These are phyloP conservation scores for Monosporozyma unispora DNA, from an alignment of 805 yeast genomes.

Conservation along the genomic window DNA sequence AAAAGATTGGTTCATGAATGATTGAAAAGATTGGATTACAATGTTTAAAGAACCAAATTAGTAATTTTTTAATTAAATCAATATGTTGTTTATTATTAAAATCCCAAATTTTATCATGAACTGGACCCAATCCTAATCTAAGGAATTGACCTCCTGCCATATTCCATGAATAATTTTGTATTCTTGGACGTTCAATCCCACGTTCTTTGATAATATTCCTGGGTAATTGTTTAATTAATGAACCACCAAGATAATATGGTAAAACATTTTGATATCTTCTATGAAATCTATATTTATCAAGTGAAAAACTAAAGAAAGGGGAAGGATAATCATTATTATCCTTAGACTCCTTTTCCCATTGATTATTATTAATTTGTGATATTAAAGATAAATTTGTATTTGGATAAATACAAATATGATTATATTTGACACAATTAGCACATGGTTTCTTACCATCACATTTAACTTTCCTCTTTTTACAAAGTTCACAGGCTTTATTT, in stretches of 20 bases:
- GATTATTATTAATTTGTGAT: not conserved
- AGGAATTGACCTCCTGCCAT: conserved; percentile 50
- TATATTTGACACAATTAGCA: conserved; percentile 12
- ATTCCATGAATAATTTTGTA: conserved; percentile 61
- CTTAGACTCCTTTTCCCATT: not conserved
- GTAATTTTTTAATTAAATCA: conserved; percentile 27
- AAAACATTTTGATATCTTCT: conserved; percentile 39
- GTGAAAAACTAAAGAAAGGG: conserved; percentile 28
- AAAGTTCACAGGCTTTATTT: conserved; percentile 17
- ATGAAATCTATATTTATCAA: conserved; percentile 39
- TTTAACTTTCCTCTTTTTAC: conserved; percentile 21
- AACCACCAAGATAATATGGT: conserved; percentile 33
- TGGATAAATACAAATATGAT: conserved; percentile 8
- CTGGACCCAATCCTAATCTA: conserved; percentile 16
- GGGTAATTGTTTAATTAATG: conserved; percentile 29
- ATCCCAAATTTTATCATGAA: not conserved
- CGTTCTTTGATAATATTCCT: conserved; percentile 21
- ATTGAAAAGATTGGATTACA: conserved; percentile 47
- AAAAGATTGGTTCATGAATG: conserved; percentile 44
- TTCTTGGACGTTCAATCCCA: conserved; percentile 39
- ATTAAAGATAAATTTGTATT: not conserved
- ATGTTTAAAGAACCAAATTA: conserved; percentile 34
- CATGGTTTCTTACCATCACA: conserved; percentile 22
- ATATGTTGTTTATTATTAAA: conserved; percentile 16
- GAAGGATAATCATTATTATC: conserved; percentile 2